Evolutionary conservation across 768 basidiomycete genomes (phyloP).

Genomic region (Hygrophorus russula): DNA sequence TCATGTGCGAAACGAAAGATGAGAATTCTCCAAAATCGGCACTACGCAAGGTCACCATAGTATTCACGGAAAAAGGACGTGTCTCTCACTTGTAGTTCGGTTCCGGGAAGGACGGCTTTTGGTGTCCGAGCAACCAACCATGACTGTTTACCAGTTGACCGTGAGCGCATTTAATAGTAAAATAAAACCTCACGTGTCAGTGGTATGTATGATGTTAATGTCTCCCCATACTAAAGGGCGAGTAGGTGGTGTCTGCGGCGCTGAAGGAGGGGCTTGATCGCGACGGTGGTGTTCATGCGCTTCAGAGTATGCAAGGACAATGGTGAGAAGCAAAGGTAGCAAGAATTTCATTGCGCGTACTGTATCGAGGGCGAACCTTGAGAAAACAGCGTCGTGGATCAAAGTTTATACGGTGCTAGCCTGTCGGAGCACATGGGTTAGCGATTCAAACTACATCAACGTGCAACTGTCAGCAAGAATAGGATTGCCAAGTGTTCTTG

Average conservation of each 20-base stretch:
- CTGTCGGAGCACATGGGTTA: too few species aligned
- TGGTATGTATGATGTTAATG: slow-evolving; percentile 62
- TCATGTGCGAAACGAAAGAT: slow-evolving; percentile 81
- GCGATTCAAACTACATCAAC: too few species aligned
- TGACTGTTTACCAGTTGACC: slow-evolving; percentile 20
- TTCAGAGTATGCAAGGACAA: not conserved
- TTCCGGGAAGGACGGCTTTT: slow-evolving; percentile 60
- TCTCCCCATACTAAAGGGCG: slow-evolving; percentile 55
- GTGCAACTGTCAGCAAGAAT: too few species aligned
- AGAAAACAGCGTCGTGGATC: too few species aligned
- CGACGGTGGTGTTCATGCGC: slow-evolving; percentile 19
- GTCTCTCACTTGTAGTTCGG: slow-evolving; percentile 52
- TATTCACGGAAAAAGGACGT: not conserved
- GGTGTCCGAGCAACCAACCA: slow-evolving; percentile 76
- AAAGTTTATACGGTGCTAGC: too few species aligned
- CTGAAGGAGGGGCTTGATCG: slow-evolving; percentile 26
- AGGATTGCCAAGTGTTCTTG: too few species aligned
- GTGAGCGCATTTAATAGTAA: too few species aligned
- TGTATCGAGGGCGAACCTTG: too few species aligned
- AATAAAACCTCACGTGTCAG: slow-evolving; percentile 28
- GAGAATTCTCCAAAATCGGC: slow-evolving; percentile 67
- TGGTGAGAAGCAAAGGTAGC: too few species aligned
- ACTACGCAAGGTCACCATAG: slow-evolving; percentile 11
- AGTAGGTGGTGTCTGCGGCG: slow-evolving; percentile 36
- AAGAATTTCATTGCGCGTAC: too few species aligned